Conservation (phyloP, 2,329 filamentous ascomycete genomes). For the Aspergillus carbonarius region DNA sequence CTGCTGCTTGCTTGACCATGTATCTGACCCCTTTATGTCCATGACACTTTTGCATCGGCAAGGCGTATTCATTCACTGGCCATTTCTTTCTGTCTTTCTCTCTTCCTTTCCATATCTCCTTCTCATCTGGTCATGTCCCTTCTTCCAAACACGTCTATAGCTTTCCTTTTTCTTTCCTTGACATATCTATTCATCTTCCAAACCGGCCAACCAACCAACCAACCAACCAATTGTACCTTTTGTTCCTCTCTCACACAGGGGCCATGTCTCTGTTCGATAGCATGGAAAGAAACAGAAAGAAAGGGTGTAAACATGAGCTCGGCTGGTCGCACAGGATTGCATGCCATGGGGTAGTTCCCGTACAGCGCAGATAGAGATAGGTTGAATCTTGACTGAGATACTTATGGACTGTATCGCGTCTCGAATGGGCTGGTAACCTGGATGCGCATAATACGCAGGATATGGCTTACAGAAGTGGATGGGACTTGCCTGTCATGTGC, state of each 20-base stretch:
- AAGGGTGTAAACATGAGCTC: not conserved
- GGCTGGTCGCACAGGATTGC: too few species aligned
- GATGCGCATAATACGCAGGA: too few species aligned
- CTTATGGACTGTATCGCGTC: too few species aligned
- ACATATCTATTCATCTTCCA: not conserved
- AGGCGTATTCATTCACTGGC: constrained; percentile 22
- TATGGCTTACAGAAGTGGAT: too few species aligned
- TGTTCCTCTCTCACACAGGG: not conserved
- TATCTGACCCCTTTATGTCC: constrained; percentile 14
- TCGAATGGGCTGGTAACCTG: too few species aligned
- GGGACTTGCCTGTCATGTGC: not conserved
- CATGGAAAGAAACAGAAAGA: not conserved
- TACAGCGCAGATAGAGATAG: too few species aligned
- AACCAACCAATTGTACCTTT: not conserved
- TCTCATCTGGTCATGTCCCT: constrained; percentile 9
- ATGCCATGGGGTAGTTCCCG: too few species aligned
- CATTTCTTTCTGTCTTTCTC: not conserved
- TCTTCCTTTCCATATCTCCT: constrained; percentile 1
- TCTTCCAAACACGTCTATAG: not conserved
- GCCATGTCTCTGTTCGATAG: not conserved
- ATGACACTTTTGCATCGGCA: constrained; percentile 23
- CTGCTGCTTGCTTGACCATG: constrained; percentile 17
- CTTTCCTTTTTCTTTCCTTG: not conserved
- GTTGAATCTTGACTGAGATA: too few species aligned
- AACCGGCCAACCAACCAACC: too few species aligned